Conservation (phyloP, 179 eudicot species). For the Camellia oleifera region DNA sequence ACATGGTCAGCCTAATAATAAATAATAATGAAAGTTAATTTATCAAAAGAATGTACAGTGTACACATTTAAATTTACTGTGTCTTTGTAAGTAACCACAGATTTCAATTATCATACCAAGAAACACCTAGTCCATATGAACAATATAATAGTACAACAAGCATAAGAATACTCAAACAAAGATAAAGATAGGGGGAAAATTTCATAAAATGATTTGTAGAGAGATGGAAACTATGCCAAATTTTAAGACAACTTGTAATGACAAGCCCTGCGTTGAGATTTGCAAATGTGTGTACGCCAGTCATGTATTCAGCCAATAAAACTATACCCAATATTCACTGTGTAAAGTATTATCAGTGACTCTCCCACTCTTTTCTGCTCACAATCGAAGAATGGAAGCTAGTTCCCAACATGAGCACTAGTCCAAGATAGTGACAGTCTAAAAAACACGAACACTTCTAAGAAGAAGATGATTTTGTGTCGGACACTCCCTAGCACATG, state of each 20-base stretch:
- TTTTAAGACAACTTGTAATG: background rate
- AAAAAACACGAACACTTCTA: no score
- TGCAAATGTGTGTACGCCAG: background rate
- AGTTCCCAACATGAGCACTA: no score
- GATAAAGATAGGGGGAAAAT: background rate
- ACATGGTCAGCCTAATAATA: conserved; percentile 53
- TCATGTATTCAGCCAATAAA: no score
- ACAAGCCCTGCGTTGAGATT: background rate
- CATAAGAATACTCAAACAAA: background rate
- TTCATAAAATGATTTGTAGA: no score
- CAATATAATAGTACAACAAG: background rate
- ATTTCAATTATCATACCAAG: background rate
- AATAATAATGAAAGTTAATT: conserved; percentile 7
- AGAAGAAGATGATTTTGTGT: no score
- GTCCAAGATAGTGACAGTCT: no score
- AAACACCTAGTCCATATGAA: background rate
- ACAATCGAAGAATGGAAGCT: no score
- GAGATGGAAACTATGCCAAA: background rate
- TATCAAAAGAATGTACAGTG: background rate
- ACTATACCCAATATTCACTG: no score
- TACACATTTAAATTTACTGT: background rate
- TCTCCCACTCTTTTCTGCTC: no score
- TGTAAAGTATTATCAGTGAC: no score
- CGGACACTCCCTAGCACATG: no score
- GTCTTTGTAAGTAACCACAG: background rate